Evolutionary conservation across 352 stramenopile species (phyloP), one percentile per base, ranked within the genome.

Genomic region (Phytophthora melonis): DNA sequence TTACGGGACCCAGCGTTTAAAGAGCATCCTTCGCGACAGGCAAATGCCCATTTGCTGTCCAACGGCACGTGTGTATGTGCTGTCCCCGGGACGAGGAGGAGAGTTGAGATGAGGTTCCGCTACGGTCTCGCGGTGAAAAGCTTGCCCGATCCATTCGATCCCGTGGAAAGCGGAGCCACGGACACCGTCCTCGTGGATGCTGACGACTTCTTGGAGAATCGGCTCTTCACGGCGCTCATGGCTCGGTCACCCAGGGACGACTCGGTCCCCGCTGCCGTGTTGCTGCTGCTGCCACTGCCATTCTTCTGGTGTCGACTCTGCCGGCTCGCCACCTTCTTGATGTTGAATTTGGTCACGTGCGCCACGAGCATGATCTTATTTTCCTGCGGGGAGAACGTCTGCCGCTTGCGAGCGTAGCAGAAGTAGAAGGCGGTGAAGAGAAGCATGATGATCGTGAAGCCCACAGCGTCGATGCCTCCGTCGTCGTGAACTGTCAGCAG

Each of bases 301-400:
- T 27, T 47, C 14, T 32, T 55, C 9, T 60, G 47, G 47, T 62
- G 34, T 10, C 34, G 21, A 3, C 32, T 19, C 25, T 63, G 57
- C 41, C 66, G 66, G 21, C 21, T 25, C 4, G 53, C 54, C 4
- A 70, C 53, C 30, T 70, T 70, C 13, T 76, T 76, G 36, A 63
- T 52, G 41, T 74, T 78, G 36, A 78, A 77, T 56, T 79, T 77
- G 13, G 65, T 79, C 32, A 84, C 75, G 27, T 84, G 71, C 0
- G 78, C 78, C 43, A 81, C 70, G 5, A 84, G 63, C 49, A 84
- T 57, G 7, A 80, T 57, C 16, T 70, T 73, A 58, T 75, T 74
- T 65, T 84, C 78, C 34, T 84, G 70, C 0, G 67, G 63, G 1
- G 77, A 84, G 41, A 84, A 77, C 0, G 61, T 79, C 57, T 81